These are phyloP conservation scores for Spergularia azorica DNA, from an alignment of 179 eudicot species.

Conservation along the genomic window DNA sequence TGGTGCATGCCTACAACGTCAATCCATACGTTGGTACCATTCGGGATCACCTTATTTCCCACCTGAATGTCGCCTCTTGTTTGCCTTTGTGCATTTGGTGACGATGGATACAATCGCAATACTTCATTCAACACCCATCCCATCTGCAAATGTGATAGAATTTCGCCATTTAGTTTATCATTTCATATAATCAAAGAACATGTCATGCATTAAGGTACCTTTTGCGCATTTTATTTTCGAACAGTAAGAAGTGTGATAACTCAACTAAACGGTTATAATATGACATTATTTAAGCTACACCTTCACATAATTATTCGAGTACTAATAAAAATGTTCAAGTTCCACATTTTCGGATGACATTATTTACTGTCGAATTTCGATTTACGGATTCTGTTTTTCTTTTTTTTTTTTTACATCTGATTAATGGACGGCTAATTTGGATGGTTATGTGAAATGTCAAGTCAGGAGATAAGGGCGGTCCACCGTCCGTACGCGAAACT, in stretches of 20 bases:
- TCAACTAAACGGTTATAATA: too few relatives aligned
- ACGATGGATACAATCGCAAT: conserved; percentile 69
- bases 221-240: too few relatives aligned
- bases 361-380: too few relatives aligned
- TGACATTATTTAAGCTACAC: too few relatives aligned
- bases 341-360: too few relatives aligned
- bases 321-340: too few relatives aligned
- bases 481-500: not conserved
- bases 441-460: not conserved
- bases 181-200: too few relatives aligned
- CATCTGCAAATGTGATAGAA: conserved; percentile 54
- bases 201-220: not conserved
- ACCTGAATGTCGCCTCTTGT: conserved; percentile 70
- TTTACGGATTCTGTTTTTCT: too few relatives aligned
- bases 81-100: conserved; percentile 89
- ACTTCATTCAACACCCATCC: conserved; percentile 96
- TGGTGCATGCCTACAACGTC: conserved; percentile 92
- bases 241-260: too few relatives aligned
- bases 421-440: not conserved
- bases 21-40: conserved; percentile 90
- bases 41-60: conserved; percentile 53
- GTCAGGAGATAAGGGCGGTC: not conserved
- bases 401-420: not conserved
- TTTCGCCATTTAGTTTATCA: too few relatives aligned
- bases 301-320: too few relatives aligned